Base-by-base conservation (phyloP, 257 asterid species). In the Paulownia fortunei region DNA sequence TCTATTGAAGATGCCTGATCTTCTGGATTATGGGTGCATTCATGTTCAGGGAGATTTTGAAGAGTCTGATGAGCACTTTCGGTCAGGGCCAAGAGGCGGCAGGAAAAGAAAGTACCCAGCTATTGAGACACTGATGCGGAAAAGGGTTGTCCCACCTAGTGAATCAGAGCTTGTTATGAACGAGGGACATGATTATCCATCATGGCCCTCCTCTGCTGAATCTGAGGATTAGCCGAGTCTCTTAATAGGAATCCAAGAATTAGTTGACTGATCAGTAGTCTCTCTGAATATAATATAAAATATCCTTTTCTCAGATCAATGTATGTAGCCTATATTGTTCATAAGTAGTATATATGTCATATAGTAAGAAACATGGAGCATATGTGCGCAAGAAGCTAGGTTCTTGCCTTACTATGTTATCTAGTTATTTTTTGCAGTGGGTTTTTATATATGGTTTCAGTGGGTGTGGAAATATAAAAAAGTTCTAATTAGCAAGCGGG, bases 71-170 rank as follows among this genome's bases (percentile, higher is more conserved):
- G 93, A 87, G 83, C 94, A 87, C 83, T 90, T 91, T 76, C 83
- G 85, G 7, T 87, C 84, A 5, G 83, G 95, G 80, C 91, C 93
- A 4, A 88, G 95, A 85, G 98, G 98, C 44, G 98, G 98, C 66
- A 69, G 91, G 78, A 92, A 91, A 84, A 91, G 98, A 76, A 86
- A 54, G 30, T 84, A 15, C 64, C 94, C 98, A 3, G 78, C 67
- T 30, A 80, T 93, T 0, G 97, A 92, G 81, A 66, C 87, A 8
- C 76, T 95, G 62, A 41, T 84, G 91, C 76, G 96, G 26, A 95
- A 93, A 88, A 83, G 99, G 87, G 70, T 95, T 8, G 81, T 68
- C 62, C 95, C 92, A 0, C 95, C 87, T 4, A 79, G 76, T 46
- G 92, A 73, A 46, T 85, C 87, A 0, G 94, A 94, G 79, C 77